Evolutionary conservation across 768 basidiomycete species (phyloP).

Genomic region (Hypholoma fasciculare): DNA sequence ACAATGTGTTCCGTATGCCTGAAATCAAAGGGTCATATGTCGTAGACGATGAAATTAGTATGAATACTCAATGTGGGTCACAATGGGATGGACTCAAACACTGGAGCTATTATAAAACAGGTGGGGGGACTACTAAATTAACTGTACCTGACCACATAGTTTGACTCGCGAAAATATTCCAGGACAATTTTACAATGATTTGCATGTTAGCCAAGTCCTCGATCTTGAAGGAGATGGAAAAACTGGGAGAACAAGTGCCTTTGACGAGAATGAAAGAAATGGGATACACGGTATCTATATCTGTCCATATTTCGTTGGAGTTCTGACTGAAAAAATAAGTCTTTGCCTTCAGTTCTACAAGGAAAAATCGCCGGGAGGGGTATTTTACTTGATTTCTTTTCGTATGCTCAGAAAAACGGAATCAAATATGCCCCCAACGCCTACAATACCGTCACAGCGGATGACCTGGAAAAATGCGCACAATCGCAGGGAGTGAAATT

Average conservation of each 20-base stretch:
- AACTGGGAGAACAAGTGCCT: slow-evolving; percentile 6
- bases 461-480: slow-evolving; percentile 19
- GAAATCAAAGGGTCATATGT: slow-evolving; percentile 12
- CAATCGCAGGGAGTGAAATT: slow-evolving; percentile 18
- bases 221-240: slow-evolving; percentile 10
- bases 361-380: slow-evolving; percentile 27
- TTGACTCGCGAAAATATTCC: background rate
- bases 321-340: background rate
- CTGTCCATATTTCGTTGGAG: background rate
- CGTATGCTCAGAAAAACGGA: slow-evolving; percentile 17
- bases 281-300: slow-evolving; percentile 23
- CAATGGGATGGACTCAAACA: slow-evolving; percentile 27
- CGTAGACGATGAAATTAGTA: slow-evolving; percentile 21
- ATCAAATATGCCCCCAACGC: slow-evolving; percentile 15
- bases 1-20: slow-evolving; percentile 16
- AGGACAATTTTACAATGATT: slow-evolving; percentile 24
- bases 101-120: slow-evolving; percentile 19
- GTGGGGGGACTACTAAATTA: slow-evolving; percentile 11
- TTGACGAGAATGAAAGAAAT: slow-evolving; percentile 20
- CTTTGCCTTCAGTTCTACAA: slow-evolving; percentile 15
- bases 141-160: background rate
- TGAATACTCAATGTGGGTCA: slow-evolving; percentile 24
- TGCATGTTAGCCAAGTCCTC: slow-evolving; percentile 18
- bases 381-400: slow-evolving; percentile 22
- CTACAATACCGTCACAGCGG: slow-evolving; percentile 18